phyloP scores from a whole-genome alignment of 2,329 filamentous ascomycete genomes.

The Colletotrichum sp. region DNA sequence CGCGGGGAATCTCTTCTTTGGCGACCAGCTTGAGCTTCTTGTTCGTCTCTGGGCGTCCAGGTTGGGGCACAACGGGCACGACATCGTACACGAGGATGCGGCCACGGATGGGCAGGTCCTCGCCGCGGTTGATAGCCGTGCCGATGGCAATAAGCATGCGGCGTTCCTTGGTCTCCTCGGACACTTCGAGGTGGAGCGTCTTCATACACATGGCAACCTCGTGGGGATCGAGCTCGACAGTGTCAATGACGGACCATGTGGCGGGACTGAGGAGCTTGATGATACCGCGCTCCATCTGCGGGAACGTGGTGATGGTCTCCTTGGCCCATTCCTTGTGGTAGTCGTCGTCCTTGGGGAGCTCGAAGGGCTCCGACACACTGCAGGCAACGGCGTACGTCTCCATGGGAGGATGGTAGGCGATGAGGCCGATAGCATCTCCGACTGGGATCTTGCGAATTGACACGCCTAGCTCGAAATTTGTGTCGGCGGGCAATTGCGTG shows the following conservation, averaged over 20 bases:
- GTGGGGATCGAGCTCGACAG: slow-evolving; percentile 71
- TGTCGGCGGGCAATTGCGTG: slow-evolving; percentile 70
- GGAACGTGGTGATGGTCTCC: slow-evolving; percentile 70
- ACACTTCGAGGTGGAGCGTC: slow-evolving; percentile 85
- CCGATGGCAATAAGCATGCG: slow-evolving; percentile 84
- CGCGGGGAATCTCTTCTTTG: slow-evolving; percentile 89
- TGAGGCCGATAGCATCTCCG: slow-evolving; percentile 70
- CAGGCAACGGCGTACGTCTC: slow-evolving; percentile 80
- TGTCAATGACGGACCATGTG: slow-evolving; percentile 81
- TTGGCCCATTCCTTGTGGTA: slow-evolving; percentile 81
- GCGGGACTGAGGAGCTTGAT: slow-evolving; percentile 81
- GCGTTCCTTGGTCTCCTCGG: slow-evolving; percentile 87
- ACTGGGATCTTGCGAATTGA: slow-evolving; percentile 75
- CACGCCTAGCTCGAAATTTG: slow-evolving; percentile 79
- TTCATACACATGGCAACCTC: slow-evolving; percentile 85
- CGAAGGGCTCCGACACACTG: slow-evolving; percentile 72
- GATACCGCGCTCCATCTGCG: slow-evolving; percentile 72
- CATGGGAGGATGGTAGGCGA: slow-evolving; percentile 79
- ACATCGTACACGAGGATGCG: slow-evolving; percentile 91
- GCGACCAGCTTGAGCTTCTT: slow-evolving; percentile 85
- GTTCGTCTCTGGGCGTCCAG: slow-evolving; percentile 83
- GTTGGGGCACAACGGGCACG: slow-evolving; percentile 89
- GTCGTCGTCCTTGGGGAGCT: slow-evolving; percentile 85
- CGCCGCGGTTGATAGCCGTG: slow-evolving; percentile 84
- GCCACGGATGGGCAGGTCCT: slow-evolving; percentile 87